A percentile compares a stretch with the other conserved stretches of the same genome.
These are phyloP conservation scores for Penicillium steckii DNA, from an alignment of 495 filamentous ascomycete genomes.

Conservation along the genomic window DNA sequence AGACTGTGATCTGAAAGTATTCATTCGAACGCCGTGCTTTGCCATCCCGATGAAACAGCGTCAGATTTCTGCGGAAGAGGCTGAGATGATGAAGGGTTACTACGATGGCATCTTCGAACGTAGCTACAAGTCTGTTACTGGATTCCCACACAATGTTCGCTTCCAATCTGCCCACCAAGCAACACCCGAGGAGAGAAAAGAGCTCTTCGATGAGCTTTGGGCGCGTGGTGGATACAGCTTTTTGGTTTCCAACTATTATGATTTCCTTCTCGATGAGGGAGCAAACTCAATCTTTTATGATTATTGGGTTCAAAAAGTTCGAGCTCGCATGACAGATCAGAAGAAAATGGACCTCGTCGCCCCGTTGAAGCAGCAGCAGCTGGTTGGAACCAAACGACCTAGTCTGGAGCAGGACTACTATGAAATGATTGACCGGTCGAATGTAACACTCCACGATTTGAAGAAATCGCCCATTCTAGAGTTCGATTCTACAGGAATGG, in stretches of 20 bases:
- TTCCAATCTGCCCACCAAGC: conserved; percentile 45
- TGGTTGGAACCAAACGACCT: conserved; percentile 51
- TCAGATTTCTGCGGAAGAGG: conserved; percentile 34
- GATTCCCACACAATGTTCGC: conserved; percentile 42
- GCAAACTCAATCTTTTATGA: conserved; percentile 51
- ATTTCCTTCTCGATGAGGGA: conserved; percentile 40
- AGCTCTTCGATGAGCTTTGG: conserved; percentile 47
- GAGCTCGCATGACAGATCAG: conserved; percentile 47
- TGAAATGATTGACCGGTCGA: conserved; percentile 51
- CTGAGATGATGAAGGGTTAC: conserved; percentile 43
- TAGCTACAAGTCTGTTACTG: conserved; percentile 36
- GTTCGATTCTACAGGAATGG: conserved; percentile 46
- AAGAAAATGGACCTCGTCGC: conserved; percentile 49
- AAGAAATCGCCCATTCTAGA: conserved; percentile 43
- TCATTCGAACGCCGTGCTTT: conserved; percentile 49
- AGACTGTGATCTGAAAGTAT: conserved; percentile 37
- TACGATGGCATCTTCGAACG: conserved; percentile 35
- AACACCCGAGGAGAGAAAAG: conserved; percentile 42
- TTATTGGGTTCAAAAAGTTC: conserved; percentile 53
- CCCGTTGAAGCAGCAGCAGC: conserved; percentile 44
- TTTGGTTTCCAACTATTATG: conserved; percentile 49
- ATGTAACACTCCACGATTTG: conserved; percentile 51
- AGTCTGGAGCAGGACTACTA: conserved; percentile 55
- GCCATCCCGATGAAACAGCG: conserved; percentile 45
- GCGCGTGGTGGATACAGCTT: conserved; percentile 48